A percentile compares a stretch with the other conserved stretches of the same genome.
These are phyloP conservation scores for Pythium myriotylum DNA, from an alignment of 352 stramenopile genomes.

Conservation along the genomic window DNA sequence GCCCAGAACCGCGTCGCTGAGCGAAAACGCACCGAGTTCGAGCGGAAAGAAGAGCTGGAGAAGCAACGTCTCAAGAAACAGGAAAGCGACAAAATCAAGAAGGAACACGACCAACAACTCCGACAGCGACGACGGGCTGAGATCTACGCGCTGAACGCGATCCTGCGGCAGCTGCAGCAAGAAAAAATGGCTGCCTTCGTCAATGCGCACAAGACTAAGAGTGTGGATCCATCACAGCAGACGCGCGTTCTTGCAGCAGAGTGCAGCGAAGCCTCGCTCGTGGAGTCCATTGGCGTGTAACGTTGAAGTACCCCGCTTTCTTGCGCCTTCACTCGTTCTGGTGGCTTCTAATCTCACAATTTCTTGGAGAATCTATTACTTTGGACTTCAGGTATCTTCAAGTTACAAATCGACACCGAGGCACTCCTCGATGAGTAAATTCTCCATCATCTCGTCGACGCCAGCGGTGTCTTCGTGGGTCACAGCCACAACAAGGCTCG, in stretches of 20 bases:
- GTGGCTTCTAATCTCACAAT: no score
- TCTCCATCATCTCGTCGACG: no score
- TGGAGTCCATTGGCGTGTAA: slow-evolving; percentile 34
- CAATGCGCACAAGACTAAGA: slow-evolving; percentile 33
- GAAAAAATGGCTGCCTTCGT: slow-evolving; percentile 63
- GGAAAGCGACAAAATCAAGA: slow-evolving; percentile 50
- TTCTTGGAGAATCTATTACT: no score
- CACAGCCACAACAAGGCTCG: no score
- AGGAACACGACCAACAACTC: slow-evolving; percentile 44
- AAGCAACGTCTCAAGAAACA: slow-evolving; percentile 38
- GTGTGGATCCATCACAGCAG: slow-evolving; percentile 4
- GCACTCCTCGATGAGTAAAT: background rate
- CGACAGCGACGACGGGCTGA: slow-evolving; percentile 61
- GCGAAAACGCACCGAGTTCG: slow-evolving; percentile 60
- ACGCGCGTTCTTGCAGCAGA: background rate
- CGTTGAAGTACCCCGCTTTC: background rate
- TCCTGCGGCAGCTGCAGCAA: slow-evolving; percentile 65
- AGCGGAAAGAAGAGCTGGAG: slow-evolving; percentile 55
- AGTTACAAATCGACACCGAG: background rate
- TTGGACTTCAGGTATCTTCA: no score
- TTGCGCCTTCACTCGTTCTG: no score
- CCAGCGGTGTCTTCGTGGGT: no score
- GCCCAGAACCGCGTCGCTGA: slow-evolving; percentile 57
- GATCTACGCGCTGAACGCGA: slow-evolving; percentile 74
- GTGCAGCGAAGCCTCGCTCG: slow-evolving; percentile 18